Evolutionary conservation across 192 early-diverging fungal species (phyloP).

Genomic region (Coemansia reversa): DNA sequence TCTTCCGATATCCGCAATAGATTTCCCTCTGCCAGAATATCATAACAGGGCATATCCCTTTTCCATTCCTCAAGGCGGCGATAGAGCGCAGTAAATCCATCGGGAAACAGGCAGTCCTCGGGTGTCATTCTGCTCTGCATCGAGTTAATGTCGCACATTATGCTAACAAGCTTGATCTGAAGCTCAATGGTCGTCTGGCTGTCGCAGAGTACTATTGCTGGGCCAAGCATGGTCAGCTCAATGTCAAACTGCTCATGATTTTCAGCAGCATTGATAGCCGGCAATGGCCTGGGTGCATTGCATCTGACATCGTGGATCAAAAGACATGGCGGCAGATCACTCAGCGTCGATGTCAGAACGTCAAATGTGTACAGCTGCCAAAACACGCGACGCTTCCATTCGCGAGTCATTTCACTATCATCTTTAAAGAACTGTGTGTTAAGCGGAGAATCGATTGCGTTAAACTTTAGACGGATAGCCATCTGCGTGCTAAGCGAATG

Average conservation of each 20-base stretch:
- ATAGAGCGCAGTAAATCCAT: constrained; percentile 16
- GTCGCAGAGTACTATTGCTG: constrained; percentile 39
- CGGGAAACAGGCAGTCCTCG: constrained; percentile 31
- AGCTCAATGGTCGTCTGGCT: constrained; percentile 24
- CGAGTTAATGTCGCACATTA: constrained; percentile 39
- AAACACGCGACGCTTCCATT: constrained; percentile 55
- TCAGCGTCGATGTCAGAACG: constrained; percentile 30
- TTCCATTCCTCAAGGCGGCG: constrained; percentile 25
- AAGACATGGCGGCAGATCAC: constrained; percentile 42
- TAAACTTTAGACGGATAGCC: constrained; percentile 50
- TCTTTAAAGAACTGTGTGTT: constrained; percentile 25
- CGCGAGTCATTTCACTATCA: constrained; percentile 28
- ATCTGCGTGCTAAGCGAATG: constrained; percentile 50
- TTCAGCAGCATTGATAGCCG: not conserved
- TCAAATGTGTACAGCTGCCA: constrained; percentile 53
- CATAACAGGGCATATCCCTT: constrained; percentile 22
- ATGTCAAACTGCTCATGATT: not conserved
- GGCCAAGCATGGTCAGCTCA: constrained; percentile 27
- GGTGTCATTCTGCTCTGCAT: constrained; percentile 32
- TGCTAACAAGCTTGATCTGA: constrained; percentile 39
- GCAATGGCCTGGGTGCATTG: constrained; percentile 23
- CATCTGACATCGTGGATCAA: constrained; percentile 34
- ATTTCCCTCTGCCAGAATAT: constrained; percentile 22
- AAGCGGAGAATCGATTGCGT: constrained; percentile 46
- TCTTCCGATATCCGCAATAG: constrained; percentile 9